Evolutionary conservation across 805 yeast species (phyloP), one percentile per base, ranked within the genome.

Genomic region (Cyberlindnera sargentensis): DNA sequence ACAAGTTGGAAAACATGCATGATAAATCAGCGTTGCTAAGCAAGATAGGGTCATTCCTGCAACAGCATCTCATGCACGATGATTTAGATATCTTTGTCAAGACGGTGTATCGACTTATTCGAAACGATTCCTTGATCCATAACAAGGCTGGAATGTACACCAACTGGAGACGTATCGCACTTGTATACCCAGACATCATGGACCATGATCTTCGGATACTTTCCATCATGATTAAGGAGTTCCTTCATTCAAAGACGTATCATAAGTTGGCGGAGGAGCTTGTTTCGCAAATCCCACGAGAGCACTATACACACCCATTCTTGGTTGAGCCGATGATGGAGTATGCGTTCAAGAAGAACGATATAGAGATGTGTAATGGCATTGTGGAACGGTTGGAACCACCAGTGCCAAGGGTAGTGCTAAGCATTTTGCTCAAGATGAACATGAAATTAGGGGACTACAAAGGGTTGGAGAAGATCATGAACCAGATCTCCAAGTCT

Each of bases 71-170:
- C 3, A 26, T 31, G 2, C 46, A 43, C 27, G 29, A 33, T 9
- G 40, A 52, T 5, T 34, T 39, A 10, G 38, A 34, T 8, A 31
- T 31, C 1, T 37, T 37, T 20, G n/a, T 56, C 1, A 43, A 28
- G 10, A 35, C 32, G 6, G 28, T 29, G 10, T 56, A 56, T 25
- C 41, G 34, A 15, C 35, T 48, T 6, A 53, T 56, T 3, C 33
- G 46, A 20, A 44, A 44, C 20, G 52, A 55, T 25, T 44, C 47
- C 27, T 25, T 33, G 11, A 20, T 47, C n/a, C 48, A 42, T 11
- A 55, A 56, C 39, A 35, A 36, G 3, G 43, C 54, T 5, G 59
- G 58, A n/a, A 50, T 52, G 29, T 50, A 48, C 25, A 35, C 49
- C 8, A 36, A 40, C n/a, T 56, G 60, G 60, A 40, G 48, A 8